Evolutionary conservation across 306 rosid species (phyloP).

Genomic region (Biancaea sappan): DNA sequence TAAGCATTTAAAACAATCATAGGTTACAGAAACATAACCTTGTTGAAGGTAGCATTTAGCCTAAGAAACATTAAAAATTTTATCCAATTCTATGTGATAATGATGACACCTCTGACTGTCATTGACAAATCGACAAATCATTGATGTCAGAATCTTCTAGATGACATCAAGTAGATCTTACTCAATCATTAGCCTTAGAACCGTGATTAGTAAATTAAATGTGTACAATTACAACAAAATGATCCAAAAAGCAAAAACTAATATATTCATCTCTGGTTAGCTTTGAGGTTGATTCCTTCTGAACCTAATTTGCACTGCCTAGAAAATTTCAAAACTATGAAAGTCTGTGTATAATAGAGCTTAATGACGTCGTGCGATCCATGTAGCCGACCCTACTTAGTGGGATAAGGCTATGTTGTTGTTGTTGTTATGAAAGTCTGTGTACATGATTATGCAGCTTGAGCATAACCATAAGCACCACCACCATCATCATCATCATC

Average conservation of each 20-base stretch:
- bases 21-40: not conserved
- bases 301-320: not conserved
- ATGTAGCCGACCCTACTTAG: no score
- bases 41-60: not conserved
- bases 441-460: conserved; percentile 1
- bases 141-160: not conserved
- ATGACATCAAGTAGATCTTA: not conserved
- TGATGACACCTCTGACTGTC: not conserved
- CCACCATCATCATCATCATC: conserved; percentile 34
- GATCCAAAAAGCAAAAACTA: no score
- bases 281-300: not conserved
- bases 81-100: not conserved
- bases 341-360: no score
- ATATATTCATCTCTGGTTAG: no score
- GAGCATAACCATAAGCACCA: conserved; percentile 44
- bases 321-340: not conserved
- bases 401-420: no score
- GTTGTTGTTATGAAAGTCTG: no score
- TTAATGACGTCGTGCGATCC: no score
- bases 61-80: not conserved
- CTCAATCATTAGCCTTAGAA: not conserved
- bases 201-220: not conserved
- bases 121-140: no score
- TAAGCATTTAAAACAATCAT: not conserved
- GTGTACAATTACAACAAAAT: no score